Conservation (phyloP, 169 alveolate genomes). For the Babesia bigemina region DNA sequence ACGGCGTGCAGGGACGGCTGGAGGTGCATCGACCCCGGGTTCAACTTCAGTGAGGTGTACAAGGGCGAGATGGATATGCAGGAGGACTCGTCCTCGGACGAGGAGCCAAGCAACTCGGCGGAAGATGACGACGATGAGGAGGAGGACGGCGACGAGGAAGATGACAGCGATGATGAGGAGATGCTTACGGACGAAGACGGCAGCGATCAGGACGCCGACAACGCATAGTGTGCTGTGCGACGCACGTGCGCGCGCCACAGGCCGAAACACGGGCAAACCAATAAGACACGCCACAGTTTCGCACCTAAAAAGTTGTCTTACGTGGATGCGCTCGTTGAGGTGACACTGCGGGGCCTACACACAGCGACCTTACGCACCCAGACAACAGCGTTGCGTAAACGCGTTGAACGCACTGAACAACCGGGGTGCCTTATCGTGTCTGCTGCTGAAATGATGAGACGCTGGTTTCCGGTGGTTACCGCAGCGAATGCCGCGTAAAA, state of each 20-base stretch:
- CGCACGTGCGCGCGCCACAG: not conserved
- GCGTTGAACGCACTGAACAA: no score
- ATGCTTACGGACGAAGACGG: conserved; percentile 2
- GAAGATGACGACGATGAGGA: conserved; percentile 17
- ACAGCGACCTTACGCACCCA: no score
- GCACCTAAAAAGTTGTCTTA: no score
- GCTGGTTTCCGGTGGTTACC: no score
- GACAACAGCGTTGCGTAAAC: no score
- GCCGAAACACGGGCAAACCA: no score
- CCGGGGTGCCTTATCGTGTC: no score
- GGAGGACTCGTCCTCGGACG: conserved; percentile 40
- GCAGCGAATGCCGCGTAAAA: no score
- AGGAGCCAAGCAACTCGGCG: conserved; percentile 7
- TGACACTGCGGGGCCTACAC: no score
- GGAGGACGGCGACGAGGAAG: conserved; percentile 31
- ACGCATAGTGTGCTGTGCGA: not conserved
- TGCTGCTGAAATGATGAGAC: no score
- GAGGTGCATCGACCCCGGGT: conserved; percentile 55
- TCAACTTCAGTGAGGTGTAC: conserved; percentile 40
- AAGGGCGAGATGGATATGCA: conserved; percentile 33
- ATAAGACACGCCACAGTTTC: no score
- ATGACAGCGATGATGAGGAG: conserved; percentile 32
- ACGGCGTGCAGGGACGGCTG: conserved; percentile 44
- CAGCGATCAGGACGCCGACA: not conserved
- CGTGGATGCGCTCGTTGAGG: no score